Base-by-base conservation (phyloP, 805 yeast species). In the Metschnikowia henanensis region DNA sequence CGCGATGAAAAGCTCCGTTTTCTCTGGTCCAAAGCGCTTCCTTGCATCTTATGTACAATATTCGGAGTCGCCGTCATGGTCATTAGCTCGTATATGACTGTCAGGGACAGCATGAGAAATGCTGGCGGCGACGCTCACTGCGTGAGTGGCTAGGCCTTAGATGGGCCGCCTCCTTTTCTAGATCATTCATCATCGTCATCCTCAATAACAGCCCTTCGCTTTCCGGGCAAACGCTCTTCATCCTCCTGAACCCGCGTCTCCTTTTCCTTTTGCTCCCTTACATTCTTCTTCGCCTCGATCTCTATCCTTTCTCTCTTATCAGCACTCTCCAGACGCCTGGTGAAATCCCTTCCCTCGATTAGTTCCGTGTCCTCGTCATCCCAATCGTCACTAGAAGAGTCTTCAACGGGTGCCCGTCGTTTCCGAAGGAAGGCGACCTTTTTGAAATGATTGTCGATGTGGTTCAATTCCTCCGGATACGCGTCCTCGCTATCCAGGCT, bases 31-130 rank as follows among this genome's bases (percentile, higher is more conserved):
- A 76, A 79, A 44, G 81, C 77, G 39, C 30, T 81, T 0, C 84
- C 90, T 0, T 76, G 81, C 50, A 75, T 77, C 46, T 65, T 67
- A 0, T 84, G 94, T 56, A 76, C 83, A 7, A 60, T 64, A 0
- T 89, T 92, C 64, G 98, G 98, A 0, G 63, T 82, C 29, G 49
- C 76, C 2, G 85, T 92, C 13, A 85, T 92, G 94, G 50, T 87
- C 23, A 68, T 89, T 12, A 86, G 96, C n/a, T 83, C 95, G 0
- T 65, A 76, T 16, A 91, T 85, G 70, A 87, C 95, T 1, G 71
- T 88, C 3, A 47, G 72, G 13, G 68, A 73, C 30, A 68, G 81
- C 20, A 26, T 74, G 12, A 58, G 62, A 8, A 50, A 45, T 30
- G 69, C 62, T 8, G 66, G 63, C 9, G 75, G 64, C 17, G 77